Percentiles rank a stretch among this genome's conserved stretches.
phyloP scores from a whole-genome alignment of 768 basidiomycete genomes.

The Rickenella mellea region DNA sequence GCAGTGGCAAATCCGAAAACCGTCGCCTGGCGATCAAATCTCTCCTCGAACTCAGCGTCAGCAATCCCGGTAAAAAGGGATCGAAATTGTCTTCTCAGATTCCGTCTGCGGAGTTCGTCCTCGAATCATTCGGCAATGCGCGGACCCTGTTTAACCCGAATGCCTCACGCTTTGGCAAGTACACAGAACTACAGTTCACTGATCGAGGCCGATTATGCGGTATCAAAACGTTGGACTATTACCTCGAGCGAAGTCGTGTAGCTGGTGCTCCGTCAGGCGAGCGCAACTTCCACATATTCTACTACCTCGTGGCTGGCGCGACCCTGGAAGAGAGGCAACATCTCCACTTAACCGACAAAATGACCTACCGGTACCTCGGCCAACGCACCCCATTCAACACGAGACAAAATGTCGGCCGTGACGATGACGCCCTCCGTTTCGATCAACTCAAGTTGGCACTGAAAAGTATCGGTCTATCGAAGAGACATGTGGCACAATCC shows the following conservation, averaged over 20 bases:
- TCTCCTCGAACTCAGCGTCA: conserved; percentile 83
- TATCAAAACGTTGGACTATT: conserved; percentile 93
- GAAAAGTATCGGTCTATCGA: conserved; percentile 88
- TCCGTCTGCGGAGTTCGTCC: conserved; percentile 89
- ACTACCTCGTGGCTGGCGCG: conserved; percentile 91
- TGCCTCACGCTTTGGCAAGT: conserved; percentile 95
- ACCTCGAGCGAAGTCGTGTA: conserved; percentile 88
- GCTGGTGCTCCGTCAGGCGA: conserved; percentile 82
- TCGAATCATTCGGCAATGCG: conserved; percentile 91
- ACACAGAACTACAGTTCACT: conserved; percentile 95
- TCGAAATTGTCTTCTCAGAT: conserved; percentile 80
- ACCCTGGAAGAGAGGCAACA: conserved; percentile 82
- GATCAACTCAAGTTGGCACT: conserved; percentile 92
- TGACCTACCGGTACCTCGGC: conserved; percentile 80
- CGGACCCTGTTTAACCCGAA: conserved; percentile 89
- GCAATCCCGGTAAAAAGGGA: conserved; percentile 87
- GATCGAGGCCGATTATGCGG: conserved; percentile 85
- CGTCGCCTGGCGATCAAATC: conserved; percentile 86
- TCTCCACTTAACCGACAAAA: conserved; percentile 73
- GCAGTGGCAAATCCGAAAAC: conserved; percentile 90
- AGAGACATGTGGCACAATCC: conserved; percentile 89
- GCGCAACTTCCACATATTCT: conserved; percentile 96
- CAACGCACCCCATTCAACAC: conserved; percentile 32
- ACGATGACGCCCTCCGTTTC: conserved; percentile 82
- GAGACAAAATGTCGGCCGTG: conserved; percentile 20